Conservation (phyloP, 352 stramenopile genomes). For the Aphanomyces cochlioides region DNA sequence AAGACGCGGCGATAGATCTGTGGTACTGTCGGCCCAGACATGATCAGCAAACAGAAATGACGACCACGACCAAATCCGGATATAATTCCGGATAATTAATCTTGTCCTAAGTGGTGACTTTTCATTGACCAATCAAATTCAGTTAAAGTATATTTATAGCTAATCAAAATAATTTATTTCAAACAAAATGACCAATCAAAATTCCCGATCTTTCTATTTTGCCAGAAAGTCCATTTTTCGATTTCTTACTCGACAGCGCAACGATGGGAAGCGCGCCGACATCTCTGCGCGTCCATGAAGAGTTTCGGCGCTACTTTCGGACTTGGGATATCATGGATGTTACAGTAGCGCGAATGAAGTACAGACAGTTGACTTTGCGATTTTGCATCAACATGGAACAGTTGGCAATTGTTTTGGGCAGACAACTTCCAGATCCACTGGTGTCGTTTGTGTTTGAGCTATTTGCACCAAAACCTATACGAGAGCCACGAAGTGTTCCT, state of each 20-base stretch:
- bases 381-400: slow-evolving; percentile 59
- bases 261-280: slow-evolving; percentile 12
- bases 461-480: slow-evolving; percentile 49
- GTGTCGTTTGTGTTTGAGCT: slow-evolving; percentile 42
- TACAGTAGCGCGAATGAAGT: slow-evolving; percentile 27
- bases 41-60: not conserved
- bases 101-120: not conserved
- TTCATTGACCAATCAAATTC: slow-evolving; percentile 8
- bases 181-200: slow-evolving; percentile 5
- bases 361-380: slow-evolving; percentile 51
- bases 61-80: not conserved
- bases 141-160: not conserved
- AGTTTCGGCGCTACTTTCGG: slow-evolving; percentile 4
- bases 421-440: slow-evolving; percentile 11
- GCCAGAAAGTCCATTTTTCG: slow-evolving; percentile 11
- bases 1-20: slow-evolving; percentile 79
- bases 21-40: slow-evolving; percentile 38
- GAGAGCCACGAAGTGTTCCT: slow-evolving; percentile 58
- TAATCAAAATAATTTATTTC: too few relatives aligned
- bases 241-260: not conserved
- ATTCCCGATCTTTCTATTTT: not conserved
- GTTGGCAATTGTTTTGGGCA: slow-evolving; percentile 43
- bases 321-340: slow-evolving; percentile 22
- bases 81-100: too few relatives aligned
- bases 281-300: slow-evolving; percentile 12